Conservation (phyloP, 2,329 filamentous ascomycete species). For the Fusarium chuoi region DNA sequence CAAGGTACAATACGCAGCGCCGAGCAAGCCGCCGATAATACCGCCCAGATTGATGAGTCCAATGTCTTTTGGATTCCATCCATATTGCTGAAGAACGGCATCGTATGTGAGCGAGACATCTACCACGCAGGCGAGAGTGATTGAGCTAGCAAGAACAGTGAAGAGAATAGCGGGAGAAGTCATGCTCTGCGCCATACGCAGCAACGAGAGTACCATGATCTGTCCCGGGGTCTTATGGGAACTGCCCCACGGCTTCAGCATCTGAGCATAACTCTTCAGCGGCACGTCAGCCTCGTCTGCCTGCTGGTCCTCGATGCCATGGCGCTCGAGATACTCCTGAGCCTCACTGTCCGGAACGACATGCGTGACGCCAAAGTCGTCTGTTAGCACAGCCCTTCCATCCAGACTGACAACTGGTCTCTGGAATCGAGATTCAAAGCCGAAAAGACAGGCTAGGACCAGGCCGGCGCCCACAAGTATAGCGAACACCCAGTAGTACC, state of each 20-base stretch:
- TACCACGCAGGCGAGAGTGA: accelerated
- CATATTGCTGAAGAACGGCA: neutral
- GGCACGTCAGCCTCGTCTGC: accelerated
- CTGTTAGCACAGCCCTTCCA: neutral
- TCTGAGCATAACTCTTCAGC: neutral
- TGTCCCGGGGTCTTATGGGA: neutral
- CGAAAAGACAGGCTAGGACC: accelerated
- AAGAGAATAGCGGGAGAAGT: neutral
- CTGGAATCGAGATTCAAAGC: neutral
- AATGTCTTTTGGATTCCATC: neutral
- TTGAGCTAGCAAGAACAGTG: neutral
- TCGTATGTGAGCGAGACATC: neutral
- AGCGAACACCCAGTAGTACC: neutral
- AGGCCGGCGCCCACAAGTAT: accelerated
- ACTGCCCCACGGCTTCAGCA: neutral
- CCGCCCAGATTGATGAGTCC: neutral
- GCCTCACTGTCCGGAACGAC: neutral
- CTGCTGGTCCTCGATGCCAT: neutral
- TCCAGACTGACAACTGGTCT: neutral
- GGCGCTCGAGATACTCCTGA: neutral
- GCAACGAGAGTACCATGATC: neutral
- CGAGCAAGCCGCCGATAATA: accelerated
- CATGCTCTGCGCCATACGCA: neutral
- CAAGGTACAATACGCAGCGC: neutral
- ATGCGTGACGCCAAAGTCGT: neutral